Evolutionary conservation across 2,329 filamentous ascomycete species (phyloP).

Genomic region (Exophiala spinifera): DNA sequence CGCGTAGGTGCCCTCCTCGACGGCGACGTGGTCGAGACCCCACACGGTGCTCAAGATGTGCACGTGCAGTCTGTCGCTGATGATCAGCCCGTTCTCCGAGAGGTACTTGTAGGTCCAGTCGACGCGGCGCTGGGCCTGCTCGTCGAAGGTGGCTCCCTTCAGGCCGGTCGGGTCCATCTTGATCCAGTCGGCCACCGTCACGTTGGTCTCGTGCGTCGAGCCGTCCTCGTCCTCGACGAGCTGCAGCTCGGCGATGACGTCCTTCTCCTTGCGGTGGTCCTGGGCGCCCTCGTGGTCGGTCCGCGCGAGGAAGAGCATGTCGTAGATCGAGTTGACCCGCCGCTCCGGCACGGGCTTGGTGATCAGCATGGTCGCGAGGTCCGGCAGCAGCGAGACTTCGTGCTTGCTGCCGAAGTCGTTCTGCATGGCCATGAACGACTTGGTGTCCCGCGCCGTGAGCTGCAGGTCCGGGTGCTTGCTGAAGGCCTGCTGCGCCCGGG

Average conservation of each 20-base stretch:
- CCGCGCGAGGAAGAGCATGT: not conserved
- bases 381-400: not conserved
- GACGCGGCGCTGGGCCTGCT: not conserved
- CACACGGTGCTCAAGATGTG: slow-evolving; percentile 1
- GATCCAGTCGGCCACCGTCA: not conserved
- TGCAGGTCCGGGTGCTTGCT: not conserved
- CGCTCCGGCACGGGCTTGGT: not conserved
- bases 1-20: not conserved
- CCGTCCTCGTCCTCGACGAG: not conserved
- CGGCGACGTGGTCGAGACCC: not conserved
- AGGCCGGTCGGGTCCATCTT: not conserved
- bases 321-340: no score
- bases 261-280: not conserved
- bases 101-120: not conserved
- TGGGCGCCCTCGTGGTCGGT: not conserved
- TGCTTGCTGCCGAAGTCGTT: not conserved
- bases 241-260: not conserved
- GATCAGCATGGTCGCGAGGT: not conserved
- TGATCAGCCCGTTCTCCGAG: not conserved
- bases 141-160: not conserved
- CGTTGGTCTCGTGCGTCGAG: not conserved
- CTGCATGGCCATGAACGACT: not conserved
- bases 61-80: not conserved
- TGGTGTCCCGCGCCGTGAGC: not conserved
- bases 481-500: not conserved